A percentile compares a stretch with the other conserved stretches of the same genome.
Conservation (phyloP, 2,329 filamentous ascomycete species). For the Exophiala spinifera region DNA sequence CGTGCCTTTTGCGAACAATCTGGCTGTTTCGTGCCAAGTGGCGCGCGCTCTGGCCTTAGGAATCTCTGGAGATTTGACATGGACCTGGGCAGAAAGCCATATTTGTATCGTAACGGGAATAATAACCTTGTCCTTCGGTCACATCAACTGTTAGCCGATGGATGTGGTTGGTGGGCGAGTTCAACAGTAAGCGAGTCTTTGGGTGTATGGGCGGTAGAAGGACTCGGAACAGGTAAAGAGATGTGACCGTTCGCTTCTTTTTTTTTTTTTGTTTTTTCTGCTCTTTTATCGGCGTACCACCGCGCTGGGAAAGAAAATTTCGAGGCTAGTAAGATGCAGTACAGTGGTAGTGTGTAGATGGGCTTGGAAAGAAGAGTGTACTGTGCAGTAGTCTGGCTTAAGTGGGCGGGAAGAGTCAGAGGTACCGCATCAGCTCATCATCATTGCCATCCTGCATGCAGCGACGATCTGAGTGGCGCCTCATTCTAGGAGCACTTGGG, state of each 20-base stretch:
- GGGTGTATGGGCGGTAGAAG: too few species aligned
- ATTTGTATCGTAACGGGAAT: not conserved
- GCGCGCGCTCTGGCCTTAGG: not conserved
- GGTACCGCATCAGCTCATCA: not conserved
- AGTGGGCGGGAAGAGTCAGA: not conserved
- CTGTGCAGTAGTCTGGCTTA: conserved; percentile 1
- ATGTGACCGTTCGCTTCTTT: too few species aligned
- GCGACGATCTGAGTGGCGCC: conserved; percentile 1
- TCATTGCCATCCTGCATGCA: not conserved
- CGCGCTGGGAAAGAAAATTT: not conserved
- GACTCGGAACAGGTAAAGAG: too few species aligned
- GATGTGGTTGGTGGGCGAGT: too few species aligned
- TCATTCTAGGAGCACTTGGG: too few species aligned
- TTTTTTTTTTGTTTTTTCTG: not conserved
- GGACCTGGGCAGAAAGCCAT: not conserved
- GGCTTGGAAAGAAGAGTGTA: not conserved
- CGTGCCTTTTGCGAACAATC: not conserved
- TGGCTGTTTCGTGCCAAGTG: not conserved
- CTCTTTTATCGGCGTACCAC: not conserved
- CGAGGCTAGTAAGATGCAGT: not conserved
- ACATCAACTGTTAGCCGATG: not conserved
- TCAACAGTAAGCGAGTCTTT: too few species aligned
- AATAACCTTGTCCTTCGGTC: not conserved
- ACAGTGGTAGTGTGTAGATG: not conserved
- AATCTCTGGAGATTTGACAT: not conserved